Percentiles rank a stretch among this genome's conserved stretches.
These are phyloP conservation scores for Pestalotiopsis sp. DNA, from an alignment of 2,329 filamentous ascomycete genomes.

Conservation along the genomic window DNA sequence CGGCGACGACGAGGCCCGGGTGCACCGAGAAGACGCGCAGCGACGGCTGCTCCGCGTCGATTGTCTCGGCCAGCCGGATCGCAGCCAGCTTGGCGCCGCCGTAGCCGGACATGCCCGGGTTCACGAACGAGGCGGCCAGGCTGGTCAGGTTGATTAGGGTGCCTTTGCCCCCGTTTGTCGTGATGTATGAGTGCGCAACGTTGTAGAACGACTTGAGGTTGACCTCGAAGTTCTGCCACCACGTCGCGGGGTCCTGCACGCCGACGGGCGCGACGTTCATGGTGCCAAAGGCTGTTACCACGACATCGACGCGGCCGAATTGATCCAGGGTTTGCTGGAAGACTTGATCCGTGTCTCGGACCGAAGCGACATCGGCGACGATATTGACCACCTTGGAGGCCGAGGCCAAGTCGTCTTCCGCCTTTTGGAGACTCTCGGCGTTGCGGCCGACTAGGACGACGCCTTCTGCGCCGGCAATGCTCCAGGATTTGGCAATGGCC, in stretches of 20 bases:
- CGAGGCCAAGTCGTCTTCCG: background rate
- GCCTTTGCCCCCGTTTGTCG: conserved; percentile 17
- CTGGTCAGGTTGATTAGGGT: conserved; percentile 27
- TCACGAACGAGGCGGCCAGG: conserved; percentile 22
- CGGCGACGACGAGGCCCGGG: conserved; percentile 28
- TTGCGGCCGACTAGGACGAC: conserved; percentile 8
- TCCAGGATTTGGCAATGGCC: conserved; percentile 4
- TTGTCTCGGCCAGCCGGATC: conserved; percentile 26
- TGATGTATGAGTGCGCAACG: background rate
- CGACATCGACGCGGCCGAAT: conserved; percentile 35
- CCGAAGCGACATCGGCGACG: background rate
- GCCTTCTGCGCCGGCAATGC: background rate
- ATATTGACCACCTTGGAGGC: background rate
- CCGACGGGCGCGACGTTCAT: conserved; percentile 7
- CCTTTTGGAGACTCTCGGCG: conserved; percentile 3
- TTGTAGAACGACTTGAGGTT: conserved; percentile 51
- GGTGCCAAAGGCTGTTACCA: conserved; percentile 45
- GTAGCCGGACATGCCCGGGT: conserved; percentile 25
- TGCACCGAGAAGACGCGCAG: conserved; percentile 24
- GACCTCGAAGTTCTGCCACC: conserved; percentile 49
- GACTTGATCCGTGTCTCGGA: background rate
- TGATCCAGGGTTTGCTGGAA: background rate
- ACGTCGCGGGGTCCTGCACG: conserved; percentile 21
- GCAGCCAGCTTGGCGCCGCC: conserved; percentile 23
- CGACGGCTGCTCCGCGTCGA: conserved; percentile 26